Evolutionary conservation across 495 filamentous ascomycete genomes (phyloP), one percentile per base, ranked within the genome.

Genomic region (Melanomma pulvis-pyrius): DNA sequence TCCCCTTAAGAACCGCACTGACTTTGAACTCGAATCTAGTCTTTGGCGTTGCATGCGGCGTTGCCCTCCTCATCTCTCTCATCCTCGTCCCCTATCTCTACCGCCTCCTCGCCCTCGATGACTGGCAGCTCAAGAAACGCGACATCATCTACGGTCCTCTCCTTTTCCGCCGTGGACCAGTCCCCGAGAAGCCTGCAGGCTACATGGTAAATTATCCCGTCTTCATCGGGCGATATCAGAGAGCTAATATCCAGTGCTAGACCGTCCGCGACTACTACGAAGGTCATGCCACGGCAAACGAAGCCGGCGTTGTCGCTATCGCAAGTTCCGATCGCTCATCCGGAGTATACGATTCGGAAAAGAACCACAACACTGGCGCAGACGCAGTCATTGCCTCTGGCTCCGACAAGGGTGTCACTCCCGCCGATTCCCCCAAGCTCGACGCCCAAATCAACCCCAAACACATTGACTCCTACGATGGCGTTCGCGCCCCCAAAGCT

Each of bases 81-180:
- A 87, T 87, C 78, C 86, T 87, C 71, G 76, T 87, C 22, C 85
- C 85, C 44, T 87, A 76, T 52, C 71, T 84, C 7, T 78, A 84
- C 73, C 76, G 82, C 22, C 80, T 77, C 48, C 73, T 87, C 58
- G 77, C 86, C 73, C 80, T 79, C 73, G 81, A 78, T 67, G 85
- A 87, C 60, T 74, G 77, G 59, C 67, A 74, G 1, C 68, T 87
- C 72, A 79, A 82, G 59, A 82, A 79, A 80, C 86, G 75, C 72
- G 77, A 80, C 74, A 75, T 85, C 68, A 44, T 82, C 71, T 59
- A 79, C 36, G 84, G 85, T 0, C 85, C 85, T 22, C 71, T 83
- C 0, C 81, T 87, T 50, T 65, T 72, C 66, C 75, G 69, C 3
- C 82, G 84, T 5, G 76, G 79, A 2, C 44, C 30, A n/a, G 67